Evolutionary conservation across 2,329 filamentous ascomycete species (phyloP), one percentile per base, ranked within the genome.

Genomic region (Epichloe gansuensis): DNA sequence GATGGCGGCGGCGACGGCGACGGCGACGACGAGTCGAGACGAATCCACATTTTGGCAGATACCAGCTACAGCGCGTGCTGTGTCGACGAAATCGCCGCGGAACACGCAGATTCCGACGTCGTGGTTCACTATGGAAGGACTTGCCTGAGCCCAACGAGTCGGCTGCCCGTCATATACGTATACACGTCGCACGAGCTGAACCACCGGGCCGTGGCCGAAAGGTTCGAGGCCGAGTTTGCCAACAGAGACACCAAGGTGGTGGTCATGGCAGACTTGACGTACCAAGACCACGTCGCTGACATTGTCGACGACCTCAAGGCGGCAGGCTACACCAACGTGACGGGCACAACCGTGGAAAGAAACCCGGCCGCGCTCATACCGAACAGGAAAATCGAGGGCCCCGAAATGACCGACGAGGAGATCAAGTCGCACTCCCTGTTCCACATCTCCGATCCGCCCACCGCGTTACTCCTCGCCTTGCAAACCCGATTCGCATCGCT

Each of bases 61-160:
- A 97, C 93, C 2, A 96, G 91, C 2, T 98, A 97, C 69, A 94
- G 93, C 55, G 85, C 91, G 0, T 98, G 93, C 70, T 98, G 93
- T 63, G 91, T 97, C 17, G 93, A 98, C 63, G 93, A 98, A 71
- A 85, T 97, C 42, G 93, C 93, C 0, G 93, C 93, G 2, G 91
- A 98, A 67, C 93, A 98, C 66, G 86, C 89, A 15, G 79, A 89
- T 61, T 91, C 93, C 6, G 86, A 97, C 56, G 88, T 90, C 0
- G 87, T 97, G 1, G 85, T 98, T 13, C 93, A 98, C 66, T 98
- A 97, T 61, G 93, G 93, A 3, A 78, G 93, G 50, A 86, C 91
- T 0, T 98, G 93, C 64, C 75, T 98, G 25, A 96, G 90, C 7
- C 91, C 91, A 0, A 95, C 91, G 0, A 86, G 87, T 11, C 76